Conservation (phyloP, 139 green algal species). For the Pycnococcus provasolii region DNA sequence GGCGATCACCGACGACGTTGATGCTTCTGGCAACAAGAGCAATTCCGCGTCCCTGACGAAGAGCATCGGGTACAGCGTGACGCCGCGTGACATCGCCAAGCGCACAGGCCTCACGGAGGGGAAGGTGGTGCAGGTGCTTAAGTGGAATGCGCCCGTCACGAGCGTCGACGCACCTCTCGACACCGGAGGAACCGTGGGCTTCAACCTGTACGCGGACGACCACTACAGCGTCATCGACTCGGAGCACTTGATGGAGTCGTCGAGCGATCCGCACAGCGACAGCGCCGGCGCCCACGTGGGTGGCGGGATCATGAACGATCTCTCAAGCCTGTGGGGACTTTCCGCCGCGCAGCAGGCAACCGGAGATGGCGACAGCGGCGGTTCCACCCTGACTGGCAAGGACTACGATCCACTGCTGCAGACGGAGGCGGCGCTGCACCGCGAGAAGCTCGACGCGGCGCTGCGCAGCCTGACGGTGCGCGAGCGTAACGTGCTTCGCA, state of each 20-base stretch:
- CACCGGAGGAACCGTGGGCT: no score
- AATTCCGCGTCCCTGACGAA: no score
- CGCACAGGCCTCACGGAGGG: neutral
- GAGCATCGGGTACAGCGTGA: slow-evolving; percentile 5
- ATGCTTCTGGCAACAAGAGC: no score
- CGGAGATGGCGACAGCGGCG: neutral
- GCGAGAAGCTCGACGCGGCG: slow-evolving; percentile 13
- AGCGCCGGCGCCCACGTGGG: neutral
- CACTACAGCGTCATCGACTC: no score
- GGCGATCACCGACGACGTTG: no score
- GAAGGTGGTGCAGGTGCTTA: neutral
- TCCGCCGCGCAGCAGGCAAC: neutral
- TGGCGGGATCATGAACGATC: neutral
- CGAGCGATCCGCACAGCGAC: neutral
- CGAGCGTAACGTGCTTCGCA: slow-evolving; percentile 21
- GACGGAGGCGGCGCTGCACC: neutral
- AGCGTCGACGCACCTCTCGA: no score
- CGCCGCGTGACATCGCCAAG: neutral
- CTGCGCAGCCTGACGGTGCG: slow-evolving; percentile 5
- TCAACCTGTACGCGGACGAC: no score
- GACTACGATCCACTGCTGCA: neutral
- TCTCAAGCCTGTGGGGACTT: neutral
- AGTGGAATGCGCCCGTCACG: no score
- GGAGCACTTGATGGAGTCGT: no score
- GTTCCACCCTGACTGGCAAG: neutral